Evolutionary conservation across 179 eudicot species (phyloP).

Genomic region (Sideroxylon spinosum): DNA sequence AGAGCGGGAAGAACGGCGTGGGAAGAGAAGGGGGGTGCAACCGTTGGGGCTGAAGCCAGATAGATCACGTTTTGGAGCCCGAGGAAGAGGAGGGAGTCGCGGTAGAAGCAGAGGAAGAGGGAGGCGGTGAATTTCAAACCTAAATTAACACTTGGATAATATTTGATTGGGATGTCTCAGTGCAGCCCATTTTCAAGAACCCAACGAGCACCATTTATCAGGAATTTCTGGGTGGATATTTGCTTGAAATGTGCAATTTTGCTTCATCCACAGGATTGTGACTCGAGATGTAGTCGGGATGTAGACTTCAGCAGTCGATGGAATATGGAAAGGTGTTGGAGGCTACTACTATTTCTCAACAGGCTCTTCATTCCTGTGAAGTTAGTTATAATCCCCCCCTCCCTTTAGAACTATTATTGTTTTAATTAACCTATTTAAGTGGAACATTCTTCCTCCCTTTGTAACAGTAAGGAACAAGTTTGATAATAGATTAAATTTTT

Average conservation of each 20-base stretch:
- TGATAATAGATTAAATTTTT: neutral
- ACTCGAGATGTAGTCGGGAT: neutral
- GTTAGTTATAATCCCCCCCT: neutral
- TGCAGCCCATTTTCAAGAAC: neutral
- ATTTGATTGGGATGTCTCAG: neutral
- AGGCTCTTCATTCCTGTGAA: neutral
- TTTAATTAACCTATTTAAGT: neutral
- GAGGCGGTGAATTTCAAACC: conserved; percentile 17
- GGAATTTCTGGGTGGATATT: neutral
- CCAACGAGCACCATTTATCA: neutral
- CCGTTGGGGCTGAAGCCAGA: conserved; percentile 66
- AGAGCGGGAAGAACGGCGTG: conserved; percentile 39
- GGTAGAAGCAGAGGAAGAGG: conserved; percentile 40
- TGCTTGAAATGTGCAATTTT: neutral
- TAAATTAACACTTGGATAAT: neutral
- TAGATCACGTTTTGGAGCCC: conserved; percentile 44
- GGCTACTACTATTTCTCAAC: neutral
- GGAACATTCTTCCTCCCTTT: neutral
- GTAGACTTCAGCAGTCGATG: neutral
- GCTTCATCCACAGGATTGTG: neutral
- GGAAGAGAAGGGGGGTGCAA: conserved; percentile 69
- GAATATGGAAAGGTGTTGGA: neutral
- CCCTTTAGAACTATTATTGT: neutral
- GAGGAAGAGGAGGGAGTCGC: conserved; percentile 44
- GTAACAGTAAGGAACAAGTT: neutral